Percentiles rank a stretch among this genome's conserved stretches.
Conservation (phyloP, 2,329 filamentous ascomycete species). For the Catunica adiposa region DNA sequence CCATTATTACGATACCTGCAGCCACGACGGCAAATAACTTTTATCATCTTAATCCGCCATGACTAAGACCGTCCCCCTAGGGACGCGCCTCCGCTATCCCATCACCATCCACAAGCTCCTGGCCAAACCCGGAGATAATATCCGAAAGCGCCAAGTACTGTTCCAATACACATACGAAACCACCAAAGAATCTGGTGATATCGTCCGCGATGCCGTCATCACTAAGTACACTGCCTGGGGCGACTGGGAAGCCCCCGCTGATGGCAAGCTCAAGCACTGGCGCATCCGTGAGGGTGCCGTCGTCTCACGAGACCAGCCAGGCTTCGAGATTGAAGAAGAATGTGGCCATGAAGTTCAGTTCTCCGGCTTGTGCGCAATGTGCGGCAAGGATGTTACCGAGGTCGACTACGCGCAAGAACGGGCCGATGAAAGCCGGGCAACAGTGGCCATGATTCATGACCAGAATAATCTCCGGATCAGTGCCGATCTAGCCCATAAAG, state of each 20-base stretch:
- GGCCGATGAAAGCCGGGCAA: conserved; percentile 67
- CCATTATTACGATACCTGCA: background rate
- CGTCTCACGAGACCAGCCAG: conserved; percentile 40
- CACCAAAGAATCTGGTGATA: conserved; percentile 58
- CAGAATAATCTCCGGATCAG: conserved; percentile 78
- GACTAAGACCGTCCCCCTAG: conserved; percentile 34
- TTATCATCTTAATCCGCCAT: background rate
- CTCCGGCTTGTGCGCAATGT: conserved; percentile 76
- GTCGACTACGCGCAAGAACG: conserved; percentile 68
- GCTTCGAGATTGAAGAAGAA: conserved; percentile 70
- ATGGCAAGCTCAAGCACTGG: conserved; percentile 67
- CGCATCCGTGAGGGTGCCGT: conserved; percentile 51
- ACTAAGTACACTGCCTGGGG: conserved; percentile 54
- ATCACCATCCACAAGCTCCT: conserved; percentile 80
- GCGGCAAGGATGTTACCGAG: conserved; percentile 92
- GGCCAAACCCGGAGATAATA: conserved; percentile 55
- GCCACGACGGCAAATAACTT: background rate
- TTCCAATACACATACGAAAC: conserved; percentile 80
- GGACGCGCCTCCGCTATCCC: conserved; percentile 65
- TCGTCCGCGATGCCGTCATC: conserved; percentile 39
- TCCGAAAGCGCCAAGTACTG: conserved; percentile 61
- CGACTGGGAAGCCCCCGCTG: conserved; percentile 67
- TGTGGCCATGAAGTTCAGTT: conserved; percentile 87
- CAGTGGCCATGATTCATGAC: conserved; percentile 89
- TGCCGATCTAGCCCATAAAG: conserved; percentile 57